These are phyloP conservation scores for Eragrostis nindensis DNA, from an alignment of 176 grass and related monocot species.

Conservation along the genomic window DNA sequence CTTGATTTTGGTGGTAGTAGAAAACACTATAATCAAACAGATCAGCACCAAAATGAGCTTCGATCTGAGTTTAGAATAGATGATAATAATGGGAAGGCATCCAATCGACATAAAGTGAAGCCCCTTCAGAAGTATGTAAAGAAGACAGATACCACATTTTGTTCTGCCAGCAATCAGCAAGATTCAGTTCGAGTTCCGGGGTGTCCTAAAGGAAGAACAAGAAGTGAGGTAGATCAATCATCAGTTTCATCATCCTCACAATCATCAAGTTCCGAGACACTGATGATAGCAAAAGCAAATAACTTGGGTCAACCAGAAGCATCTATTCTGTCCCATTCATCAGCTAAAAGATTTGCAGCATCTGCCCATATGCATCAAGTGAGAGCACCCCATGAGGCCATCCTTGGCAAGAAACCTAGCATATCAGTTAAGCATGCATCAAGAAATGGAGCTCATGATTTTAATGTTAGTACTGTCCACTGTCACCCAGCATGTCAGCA, in stretches of 20 bases:
- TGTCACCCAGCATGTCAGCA: conserved; percentile 19
- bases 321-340: conserved; percentile 3
- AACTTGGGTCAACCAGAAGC: neutral
- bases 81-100: conserved; percentile 41
- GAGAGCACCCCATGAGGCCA: conserved; percentile 22
- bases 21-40: conserved; percentile 20
- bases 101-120: conserved; percentile 42
- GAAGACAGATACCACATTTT: conserved; percentile 24
- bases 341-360: conserved; percentile 15
- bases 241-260: neutral
- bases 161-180: neutral
- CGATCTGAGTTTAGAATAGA: conserved; percentile 48
- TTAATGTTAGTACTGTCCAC: neutral
- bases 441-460: conserved; percentile 20
- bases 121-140: conserved; percentile 50
- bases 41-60: conserved; percentile 17
- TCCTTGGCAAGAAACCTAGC: conserved; percentile 27
- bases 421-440: conserved; percentile 8
- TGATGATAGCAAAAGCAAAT: conserved; percentile 13
- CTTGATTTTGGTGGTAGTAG: conserved; percentile 22
- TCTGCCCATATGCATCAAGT: conserved; percentile 35
- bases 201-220: neutral
- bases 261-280: conserved; percentile 13
- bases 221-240: neutral
- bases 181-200: neutral